Percentiles rank a stretch among this genome's conserved stretches.
Evolutionary conservation across 2,329 filamentous ascomycete genomes (phyloP).

Genomic region (Fusarium sp.): DNA sequence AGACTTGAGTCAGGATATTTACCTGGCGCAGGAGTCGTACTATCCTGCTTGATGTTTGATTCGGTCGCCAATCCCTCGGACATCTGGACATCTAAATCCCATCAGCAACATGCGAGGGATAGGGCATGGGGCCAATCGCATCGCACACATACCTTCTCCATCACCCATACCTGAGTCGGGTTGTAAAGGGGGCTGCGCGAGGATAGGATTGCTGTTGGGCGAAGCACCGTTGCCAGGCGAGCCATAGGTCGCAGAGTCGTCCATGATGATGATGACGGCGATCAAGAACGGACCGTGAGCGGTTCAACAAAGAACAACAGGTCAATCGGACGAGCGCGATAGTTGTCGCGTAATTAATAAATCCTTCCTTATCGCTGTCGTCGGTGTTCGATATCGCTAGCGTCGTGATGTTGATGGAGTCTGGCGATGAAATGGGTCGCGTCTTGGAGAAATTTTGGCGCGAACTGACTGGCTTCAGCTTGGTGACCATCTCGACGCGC

Average conservation of each 20-base stretch:
- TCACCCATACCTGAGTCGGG: slow-evolving; percentile 53
- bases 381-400: slow-evolving; percentile 34
- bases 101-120: slow-evolving; percentile 27
- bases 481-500: slow-evolving; percentile 34
- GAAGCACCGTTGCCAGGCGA: slow-evolving; percentile 66
- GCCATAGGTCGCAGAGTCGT: slow-evolving; percentile 65
- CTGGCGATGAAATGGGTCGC: slow-evolving; percentile 42
- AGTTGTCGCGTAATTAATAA: slow-evolving; percentile 8
- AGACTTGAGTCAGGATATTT: slow-evolving; percentile 67
- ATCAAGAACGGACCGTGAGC: slow-evolving; percentile 19
- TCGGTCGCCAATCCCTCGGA: slow-evolving; percentile 59
- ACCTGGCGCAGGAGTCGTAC: slow-evolving; percentile 65
- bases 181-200: slow-evolving; percentile 64
- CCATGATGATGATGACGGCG: slow-evolving; percentile 57
- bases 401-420: slow-evolving; percentile 44
- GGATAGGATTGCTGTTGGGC: slow-evolving; percentile 64
- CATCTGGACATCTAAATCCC: slow-evolving; percentile 69
- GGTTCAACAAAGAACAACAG: slow-evolving; percentile 15
- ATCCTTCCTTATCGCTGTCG: slow-evolving; percentile 18
- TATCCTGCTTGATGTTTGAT: slow-evolving; percentile 67
- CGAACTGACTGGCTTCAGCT: slow-evolving; percentile 42
- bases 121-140: neutral
- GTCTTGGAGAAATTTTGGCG: slow-evolving; percentile 54
- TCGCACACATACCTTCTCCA: slow-evolving; percentile 56
- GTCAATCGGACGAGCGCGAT: slow-evolving; percentile 31